A percentile compares a stretch with the other conserved stretches of the same genome.
Conservation (phyloP, 305 asterid species). For the Plantago coronopus region DNA sequence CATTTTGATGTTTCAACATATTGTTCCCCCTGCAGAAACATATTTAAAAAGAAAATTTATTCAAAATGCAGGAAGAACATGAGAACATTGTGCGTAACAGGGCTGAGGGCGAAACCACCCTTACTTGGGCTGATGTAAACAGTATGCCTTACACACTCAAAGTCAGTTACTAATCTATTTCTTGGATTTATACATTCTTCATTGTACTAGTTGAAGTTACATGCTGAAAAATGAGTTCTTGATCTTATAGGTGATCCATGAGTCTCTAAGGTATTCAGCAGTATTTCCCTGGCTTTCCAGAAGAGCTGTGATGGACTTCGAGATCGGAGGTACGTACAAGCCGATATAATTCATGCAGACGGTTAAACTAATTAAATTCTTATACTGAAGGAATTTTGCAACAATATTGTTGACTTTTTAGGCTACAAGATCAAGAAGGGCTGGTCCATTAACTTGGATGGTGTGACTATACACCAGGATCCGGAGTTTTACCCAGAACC, state of each 20-base stretch:
- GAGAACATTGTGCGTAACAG: slow-evolving; percentile 43
- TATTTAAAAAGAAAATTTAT: slow-evolving; percentile 1
- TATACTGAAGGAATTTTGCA: background rate
- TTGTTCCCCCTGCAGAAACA: background rate
- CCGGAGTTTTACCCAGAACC: slow-evolving; percentile 56
- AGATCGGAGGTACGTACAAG: slow-evolving; percentile 55
- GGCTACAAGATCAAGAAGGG: slow-evolving; percentile 66
- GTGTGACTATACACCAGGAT: slow-evolving; percentile 73
- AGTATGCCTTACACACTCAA: slow-evolving; percentile 67
- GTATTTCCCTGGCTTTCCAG: slow-evolving; percentile 78
- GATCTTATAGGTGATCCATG: slow-evolving; percentile 52
- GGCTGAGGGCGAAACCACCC: slow-evolving; percentile 41
- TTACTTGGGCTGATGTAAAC: slow-evolving; percentile 74
- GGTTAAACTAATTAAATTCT: background rate
- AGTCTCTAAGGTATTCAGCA: slow-evolving; percentile 72
- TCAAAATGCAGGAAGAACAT: slow-evolving; percentile 61
- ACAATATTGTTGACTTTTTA: slow-evolving; percentile 23
- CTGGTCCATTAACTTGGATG: slow-evolving; percentile 76
- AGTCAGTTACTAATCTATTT: slow-evolving; percentile 29
- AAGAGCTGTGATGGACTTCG: slow-evolving; percentile 75
- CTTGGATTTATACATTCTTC: background rate
- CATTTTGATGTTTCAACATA: background rate
- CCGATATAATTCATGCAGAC: background rate
- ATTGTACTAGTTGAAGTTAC: background rate
- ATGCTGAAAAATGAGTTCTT: background rate